These are phyloP conservation scores for Nemania serpens DNA, from an alignment of 2,329 filamentous ascomycete species.

Conservation along the genomic window DNA sequence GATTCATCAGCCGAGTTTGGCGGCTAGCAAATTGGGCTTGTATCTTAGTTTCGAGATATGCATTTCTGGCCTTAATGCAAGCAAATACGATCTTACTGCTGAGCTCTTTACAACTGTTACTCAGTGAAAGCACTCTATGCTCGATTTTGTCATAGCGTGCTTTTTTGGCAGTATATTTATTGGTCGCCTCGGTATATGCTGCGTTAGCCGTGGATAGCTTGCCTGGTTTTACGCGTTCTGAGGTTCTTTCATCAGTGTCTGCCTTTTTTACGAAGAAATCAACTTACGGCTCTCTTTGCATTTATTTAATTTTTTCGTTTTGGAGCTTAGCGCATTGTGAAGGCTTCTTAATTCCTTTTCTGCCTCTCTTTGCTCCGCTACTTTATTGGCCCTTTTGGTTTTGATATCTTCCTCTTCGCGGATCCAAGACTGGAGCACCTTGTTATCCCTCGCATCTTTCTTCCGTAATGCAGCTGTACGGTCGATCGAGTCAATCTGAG, in stretches of 20 bases:
- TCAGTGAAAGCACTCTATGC: background rate
- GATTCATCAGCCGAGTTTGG: constrained; percentile 5
- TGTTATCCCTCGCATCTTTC: constrained; percentile 8
- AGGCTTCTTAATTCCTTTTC: background rate
- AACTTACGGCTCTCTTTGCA: background rate
- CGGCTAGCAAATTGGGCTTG: background rate
- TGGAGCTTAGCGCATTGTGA: background rate
- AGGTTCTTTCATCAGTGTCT: too few species aligned
- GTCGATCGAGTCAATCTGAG: constrained; percentile 40
- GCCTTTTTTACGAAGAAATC: too few species aligned
- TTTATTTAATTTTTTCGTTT: background rate
- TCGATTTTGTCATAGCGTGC: too few species aligned
- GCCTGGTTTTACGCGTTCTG: too few species aligned
- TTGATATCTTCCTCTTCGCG: background rate
- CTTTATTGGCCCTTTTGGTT: background rate
- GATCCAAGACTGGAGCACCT: background rate
- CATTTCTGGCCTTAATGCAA: constrained; percentile 16
- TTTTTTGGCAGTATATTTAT: too few species aligned
- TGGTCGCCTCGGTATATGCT: too few species aligned
- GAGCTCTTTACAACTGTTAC: background rate
- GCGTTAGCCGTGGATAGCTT: too few species aligned
- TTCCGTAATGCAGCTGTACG: constrained; percentile 20
- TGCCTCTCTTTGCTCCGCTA: background rate
- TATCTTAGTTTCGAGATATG: background rate
- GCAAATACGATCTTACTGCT: background rate